phyloP scores from a whole-genome alignment of 2,329 filamentous ascomycete species.

The Albifimbria verrucaria region DNA sequence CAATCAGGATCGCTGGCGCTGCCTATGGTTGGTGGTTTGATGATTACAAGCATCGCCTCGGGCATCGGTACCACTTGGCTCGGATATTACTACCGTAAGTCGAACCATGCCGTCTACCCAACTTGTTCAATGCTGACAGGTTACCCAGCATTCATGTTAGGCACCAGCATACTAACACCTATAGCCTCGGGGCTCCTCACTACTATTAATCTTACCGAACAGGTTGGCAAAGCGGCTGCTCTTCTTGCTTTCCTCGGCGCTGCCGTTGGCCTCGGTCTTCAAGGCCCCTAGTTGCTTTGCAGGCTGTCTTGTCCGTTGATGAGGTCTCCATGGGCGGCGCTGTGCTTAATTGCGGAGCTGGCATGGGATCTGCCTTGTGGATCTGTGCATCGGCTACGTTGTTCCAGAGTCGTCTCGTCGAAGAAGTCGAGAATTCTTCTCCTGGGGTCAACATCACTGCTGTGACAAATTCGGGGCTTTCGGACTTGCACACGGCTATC shows the following conservation, averaged over 20 bases:
- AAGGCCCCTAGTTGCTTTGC: constrained; percentile 16
- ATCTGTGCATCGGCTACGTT: constrained; percentile 20
- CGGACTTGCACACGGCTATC: constrained; percentile 12
- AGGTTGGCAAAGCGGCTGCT: constrained; percentile 14
- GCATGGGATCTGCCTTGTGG: constrained; percentile 19
- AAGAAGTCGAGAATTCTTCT: constrained; percentile 12
- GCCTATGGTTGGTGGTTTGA: constrained; percentile 17
- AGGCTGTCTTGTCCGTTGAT: constrained; percentile 14
- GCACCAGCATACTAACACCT: constrained; percentile 14
- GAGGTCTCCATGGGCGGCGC: constrained; percentile 19
- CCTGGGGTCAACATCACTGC: constrained; percentile 9
- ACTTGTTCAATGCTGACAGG: background rate
- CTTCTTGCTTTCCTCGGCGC: constrained; percentile 16
- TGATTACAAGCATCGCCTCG: constrained; percentile 13
- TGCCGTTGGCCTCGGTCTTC: constrained; percentile 17
- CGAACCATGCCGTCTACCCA: fast-evolving
- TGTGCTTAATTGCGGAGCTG: constrained; percentile 16
- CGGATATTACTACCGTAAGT: constrained; percentile 21
- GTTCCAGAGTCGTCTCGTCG: constrained; percentile 14
- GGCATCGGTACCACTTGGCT: constrained; percentile 16
- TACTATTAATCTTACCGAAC: constrained; percentile 14
- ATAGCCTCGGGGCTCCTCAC: constrained; percentile 18
- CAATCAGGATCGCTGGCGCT: constrained; percentile 16
- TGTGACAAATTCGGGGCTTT: constrained; percentile 11
- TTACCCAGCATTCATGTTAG: constrained; percentile 17